Evolutionary conservation across 108 stramenopile species (phyloP).

Genomic region (Cyclostephanos invisitatus): DNA sequence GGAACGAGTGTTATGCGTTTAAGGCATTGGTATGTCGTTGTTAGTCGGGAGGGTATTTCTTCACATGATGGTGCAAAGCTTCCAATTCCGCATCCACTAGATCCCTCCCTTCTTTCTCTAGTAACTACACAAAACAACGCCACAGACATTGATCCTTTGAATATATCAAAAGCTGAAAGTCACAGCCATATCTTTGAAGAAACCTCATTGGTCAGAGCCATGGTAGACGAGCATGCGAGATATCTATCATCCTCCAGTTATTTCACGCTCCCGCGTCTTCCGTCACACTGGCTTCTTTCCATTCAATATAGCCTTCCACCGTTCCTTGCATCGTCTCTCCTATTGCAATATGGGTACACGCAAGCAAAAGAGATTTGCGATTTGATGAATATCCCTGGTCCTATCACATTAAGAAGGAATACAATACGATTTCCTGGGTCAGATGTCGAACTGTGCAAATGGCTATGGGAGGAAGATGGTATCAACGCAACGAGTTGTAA

Average conservation of each 20-base stretch:
- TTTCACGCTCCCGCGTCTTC: conserved; percentile 5
- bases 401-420: conserved; percentile 45
- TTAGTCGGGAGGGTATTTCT: background rate
- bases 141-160: background rate
- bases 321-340: conserved; percentile 28
- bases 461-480: conserved; percentile 39
- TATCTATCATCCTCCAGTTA: conserved; percentile 16
- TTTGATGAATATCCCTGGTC: conserved; percentile 33
- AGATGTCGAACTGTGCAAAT: conserved; percentile 34
- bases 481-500: conserved; percentile 12
- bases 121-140: background rate
- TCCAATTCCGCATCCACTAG: conserved; percentile 40
- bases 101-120: conserved; percentile 16
- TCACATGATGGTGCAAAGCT: background rate
- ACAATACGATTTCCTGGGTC: conserved; percentile 37
- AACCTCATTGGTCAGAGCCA: conserved; percentile 14
- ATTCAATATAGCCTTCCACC: conserved; percentile 37
- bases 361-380: conserved; percentile 28
- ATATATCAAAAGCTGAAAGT: background rate
- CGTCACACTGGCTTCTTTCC: conserved; percentile 6
- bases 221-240: conserved; percentile 36
- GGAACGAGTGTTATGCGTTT: conserved; percentile 54
- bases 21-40: conserved; percentile 40
- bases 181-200: conserved; percentile 5
- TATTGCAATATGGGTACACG: conserved; percentile 33